Percentiles rank a stretch among this genome's conserved stretches.
Conservation (phyloP, 192 early-diverging fungal genomes). For the Backusella macrospora region DNA sequence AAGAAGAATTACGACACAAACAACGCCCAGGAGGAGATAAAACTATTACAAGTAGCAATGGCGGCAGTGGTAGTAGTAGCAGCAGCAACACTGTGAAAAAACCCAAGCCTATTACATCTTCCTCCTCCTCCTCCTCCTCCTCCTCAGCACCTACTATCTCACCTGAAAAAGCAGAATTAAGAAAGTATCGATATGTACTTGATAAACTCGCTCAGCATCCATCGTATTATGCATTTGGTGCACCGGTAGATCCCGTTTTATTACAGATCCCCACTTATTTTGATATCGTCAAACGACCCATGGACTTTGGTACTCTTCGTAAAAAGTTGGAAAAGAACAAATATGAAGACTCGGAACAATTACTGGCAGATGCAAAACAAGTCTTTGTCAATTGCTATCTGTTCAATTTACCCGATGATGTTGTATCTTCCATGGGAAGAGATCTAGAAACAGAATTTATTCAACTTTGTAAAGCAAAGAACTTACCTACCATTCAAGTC, state of each 20-base stretch:
- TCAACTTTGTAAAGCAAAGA: conserved; percentile 11
- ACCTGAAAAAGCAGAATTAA: conserved; percentile 17
- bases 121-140: conserved; percentile 3
- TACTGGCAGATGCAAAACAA: conserved; percentile 60
- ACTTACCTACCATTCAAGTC: conserved; percentile 8
- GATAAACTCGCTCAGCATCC: conserved; percentile 25
- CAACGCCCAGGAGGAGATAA: neutral
- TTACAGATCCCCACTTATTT: conserved; percentile 69
- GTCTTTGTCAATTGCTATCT: conserved; percentile 73
- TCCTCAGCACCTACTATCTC: neutral
- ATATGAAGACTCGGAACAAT: conserved; percentile 57
- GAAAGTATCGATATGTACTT: conserved; percentile 35
- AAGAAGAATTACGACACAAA: neutral
- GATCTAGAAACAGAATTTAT: conserved; percentile 46
- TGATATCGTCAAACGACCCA: conserved; percentile 71
- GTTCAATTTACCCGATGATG: conserved; percentile 64
- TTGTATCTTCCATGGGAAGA: conserved; percentile 63
- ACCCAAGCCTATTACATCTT: neutral
- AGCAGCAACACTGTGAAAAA: neutral
- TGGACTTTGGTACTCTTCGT: conserved; percentile 82
- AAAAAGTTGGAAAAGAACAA: conserved; percentile 64
- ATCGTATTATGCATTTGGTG: conserved; percentile 63
- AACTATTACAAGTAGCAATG: neutral
- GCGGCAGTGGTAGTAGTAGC: neutral
- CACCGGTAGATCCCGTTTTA: conserved; percentile 78